phyloP scores from a whole-genome alignment of 371 early-diverging fungal genomes.

The Cladochytrium tenue region DNA sequence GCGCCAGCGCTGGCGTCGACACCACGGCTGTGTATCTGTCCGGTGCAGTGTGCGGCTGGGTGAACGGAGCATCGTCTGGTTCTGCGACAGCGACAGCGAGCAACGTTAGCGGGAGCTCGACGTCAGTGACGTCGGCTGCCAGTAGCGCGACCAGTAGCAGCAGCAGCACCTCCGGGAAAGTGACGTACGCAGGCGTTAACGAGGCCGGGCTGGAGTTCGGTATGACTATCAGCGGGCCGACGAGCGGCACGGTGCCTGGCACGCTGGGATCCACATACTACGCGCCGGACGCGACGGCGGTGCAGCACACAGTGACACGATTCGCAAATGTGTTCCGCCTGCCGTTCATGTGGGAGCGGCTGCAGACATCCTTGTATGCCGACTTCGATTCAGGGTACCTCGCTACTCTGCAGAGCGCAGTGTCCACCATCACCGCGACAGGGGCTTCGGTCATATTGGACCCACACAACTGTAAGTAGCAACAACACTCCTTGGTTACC shows the following conservation, averaged over 20 bases:
- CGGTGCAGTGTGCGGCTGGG: background rate
- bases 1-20: background rate
- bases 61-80: too few species aligned
- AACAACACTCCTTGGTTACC: too few species aligned
- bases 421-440: slow-evolving; percentile 4
- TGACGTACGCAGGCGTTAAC: background rate
- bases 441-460: slow-evolving; percentile 23
- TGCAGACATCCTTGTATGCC: slow-evolving; percentile 19
- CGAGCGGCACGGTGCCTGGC: background rate
- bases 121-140: too few species aligned
- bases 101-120: too few species aligned
- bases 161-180: background rate
- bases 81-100: too few species aligned
- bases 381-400: slow-evolving; percentile 11
- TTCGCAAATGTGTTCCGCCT: slow-evolving; percentile 26
- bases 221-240: background rate
- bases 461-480: slow-evolving; percentile 34
- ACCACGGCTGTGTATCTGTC: background rate
- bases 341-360: slow-evolving; percentile 31
- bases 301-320: background rate
- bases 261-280: background rate
- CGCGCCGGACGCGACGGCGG: background rate
- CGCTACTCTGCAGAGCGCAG: slow-evolving; percentile 1
- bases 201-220: background rate
- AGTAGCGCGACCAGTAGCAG: too few species aligned